Evolutionary conservation across 2,329 filamentous ascomycete species (phyloP).

Genomic region (Trichoderma arundinaceum): DNA sequence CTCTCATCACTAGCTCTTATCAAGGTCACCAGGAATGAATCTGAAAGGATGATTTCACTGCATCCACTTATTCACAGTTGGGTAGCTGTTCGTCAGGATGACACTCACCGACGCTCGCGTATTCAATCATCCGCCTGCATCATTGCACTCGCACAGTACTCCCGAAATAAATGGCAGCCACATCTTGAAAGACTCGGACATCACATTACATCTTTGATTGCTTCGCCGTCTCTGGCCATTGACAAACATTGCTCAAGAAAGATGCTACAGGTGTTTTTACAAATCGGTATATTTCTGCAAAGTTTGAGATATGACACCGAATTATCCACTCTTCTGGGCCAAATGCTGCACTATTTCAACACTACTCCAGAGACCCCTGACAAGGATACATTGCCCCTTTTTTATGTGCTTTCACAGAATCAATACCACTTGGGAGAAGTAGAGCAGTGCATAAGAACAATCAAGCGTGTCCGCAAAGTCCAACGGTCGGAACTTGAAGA

Average conservation of each 20-base stretch:
- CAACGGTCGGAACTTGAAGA: constrained; percentile 5
- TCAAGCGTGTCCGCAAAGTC: not conserved
- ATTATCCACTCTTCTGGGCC: constrained; percentile 5
- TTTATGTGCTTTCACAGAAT: constrained; percentile 1
- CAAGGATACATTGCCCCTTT: not conserved
- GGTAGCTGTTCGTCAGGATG: constrained; percentile 17
- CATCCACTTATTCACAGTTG: constrained; percentile 26
- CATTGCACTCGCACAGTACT: constrained; percentile 9
- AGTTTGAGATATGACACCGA: not conserved
- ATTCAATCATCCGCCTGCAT: constrained; percentile 18
- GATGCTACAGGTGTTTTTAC: constrained; percentile 4
- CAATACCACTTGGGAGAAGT: not conserved
- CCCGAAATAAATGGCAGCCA: constrained; percentile 3
- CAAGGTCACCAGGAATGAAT: not conserved
- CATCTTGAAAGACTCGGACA: constrained; percentile 15
- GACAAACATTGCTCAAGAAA: not conserved
- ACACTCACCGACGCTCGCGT: not conserved
- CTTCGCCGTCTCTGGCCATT: not conserved
- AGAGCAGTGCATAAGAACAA: constrained; percentile 7
- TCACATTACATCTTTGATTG: constrained; percentile 9
- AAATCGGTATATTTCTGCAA: not conserved
- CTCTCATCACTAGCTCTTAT: constrained; percentile 22
- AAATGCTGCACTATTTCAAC: constrained; percentile 5
- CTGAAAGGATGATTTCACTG: constrained; percentile 5
- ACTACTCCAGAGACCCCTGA: not conserved